phyloP scores from a whole-genome alignment of 2,329 filamentous ascomycete species.

The Magnaporthiopsis incrustans region DNA sequence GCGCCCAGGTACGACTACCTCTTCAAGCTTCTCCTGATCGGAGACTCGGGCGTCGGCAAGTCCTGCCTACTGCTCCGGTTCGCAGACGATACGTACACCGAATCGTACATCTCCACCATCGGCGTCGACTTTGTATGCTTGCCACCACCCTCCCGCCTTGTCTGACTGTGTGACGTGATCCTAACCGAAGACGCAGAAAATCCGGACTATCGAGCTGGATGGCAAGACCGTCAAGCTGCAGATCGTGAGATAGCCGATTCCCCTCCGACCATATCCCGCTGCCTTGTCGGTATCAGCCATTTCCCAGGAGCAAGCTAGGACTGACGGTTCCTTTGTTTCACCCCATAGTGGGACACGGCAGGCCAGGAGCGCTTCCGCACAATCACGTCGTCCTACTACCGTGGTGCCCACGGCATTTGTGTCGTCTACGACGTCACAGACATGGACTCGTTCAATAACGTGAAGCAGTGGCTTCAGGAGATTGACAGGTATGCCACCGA shows the following conservation, averaged over 20 bases:
- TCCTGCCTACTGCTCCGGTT: slow-evolving; percentile 97
- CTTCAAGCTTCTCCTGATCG: slow-evolving; percentile 99
- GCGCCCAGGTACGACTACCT: slow-evolving; percentile 93
- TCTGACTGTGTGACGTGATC: background rate
- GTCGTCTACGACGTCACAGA: slow-evolving; percentile 99
- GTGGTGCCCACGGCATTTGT: slow-evolving; percentile 97
- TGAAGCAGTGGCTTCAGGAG: slow-evolving; percentile 99
- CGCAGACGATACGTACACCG: slow-evolving; percentile 97
- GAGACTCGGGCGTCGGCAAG: slow-evolving; percentile 99
- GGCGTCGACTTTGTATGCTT: slow-evolving; percentile 90
- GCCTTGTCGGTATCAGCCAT: background rate
- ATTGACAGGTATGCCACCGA: slow-evolving; percentile 99
- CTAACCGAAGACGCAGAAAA: slow-evolving; percentile 61
- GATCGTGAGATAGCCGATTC: slow-evolving; percentile 61
- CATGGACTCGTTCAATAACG: slow-evolving; percentile 99
- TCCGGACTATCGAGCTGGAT: slow-evolving; percentile 98
- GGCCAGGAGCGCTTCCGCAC: slow-evolving; percentile 96
- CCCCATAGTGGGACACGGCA: slow-evolving; percentile 86
- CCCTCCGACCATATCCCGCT: background rate
- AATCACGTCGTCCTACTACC: slow-evolving; percentile 99
- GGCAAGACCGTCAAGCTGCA: slow-evolving; percentile 99
- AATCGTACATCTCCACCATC: slow-evolving; percentile 99
- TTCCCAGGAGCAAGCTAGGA: background rate
- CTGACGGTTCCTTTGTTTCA: background rate
- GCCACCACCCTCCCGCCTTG: background rate